Base-by-base conservation (phyloP, 179 eudicot genomes). In the Spergularia azorica region DNA sequence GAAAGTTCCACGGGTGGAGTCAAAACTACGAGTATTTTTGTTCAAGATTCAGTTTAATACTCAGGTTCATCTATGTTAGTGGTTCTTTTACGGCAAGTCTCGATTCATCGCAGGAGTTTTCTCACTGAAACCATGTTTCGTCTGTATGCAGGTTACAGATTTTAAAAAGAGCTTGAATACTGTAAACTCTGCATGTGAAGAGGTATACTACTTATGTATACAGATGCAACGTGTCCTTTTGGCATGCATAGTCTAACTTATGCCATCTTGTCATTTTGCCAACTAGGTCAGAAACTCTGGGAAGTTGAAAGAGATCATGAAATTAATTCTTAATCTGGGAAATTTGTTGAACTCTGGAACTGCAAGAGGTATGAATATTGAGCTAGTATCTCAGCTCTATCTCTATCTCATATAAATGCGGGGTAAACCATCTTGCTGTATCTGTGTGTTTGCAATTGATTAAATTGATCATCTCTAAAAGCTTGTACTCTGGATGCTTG, bases 1-100 rank as follows among this genome's bases (percentile, higher is more conserved):
- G 99, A 95, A 93, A 88, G 99, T 89, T 73, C 98, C 98, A 12
- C 88, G 99, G 66, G 93, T 95, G 82, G 99, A 95, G 86, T 89
- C 99, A n/a, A 95, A 95, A 83, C 81, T 95, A 80, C 84, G 93
- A 82, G 97, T 95, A 39, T 95, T 95, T 84, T 82, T 90, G 81
- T 95, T 93, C 90, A 95, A 95, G 89, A 93, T 94, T 81, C 97
- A 90, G 77, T 95, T 91, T 79, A 94, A 84, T 46, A 63, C 89
- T 70, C 98, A 96, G 99, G 99, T 92, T 71, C 75, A 77, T 26
- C 2, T n/a, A n/a, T n/a, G n/a, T n/a, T 56, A 51, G 72, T 48
- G 72, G 32, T 71, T 74, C 60, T 26, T 54, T 26, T 65, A 71
- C 2, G 32, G 32, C 32, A 26, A 26, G 32, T 26, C 32, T 26